Evolutionary conservation across 768 basidiomycete species (phyloP).

Genomic region (Suillus decipiens): DNA sequence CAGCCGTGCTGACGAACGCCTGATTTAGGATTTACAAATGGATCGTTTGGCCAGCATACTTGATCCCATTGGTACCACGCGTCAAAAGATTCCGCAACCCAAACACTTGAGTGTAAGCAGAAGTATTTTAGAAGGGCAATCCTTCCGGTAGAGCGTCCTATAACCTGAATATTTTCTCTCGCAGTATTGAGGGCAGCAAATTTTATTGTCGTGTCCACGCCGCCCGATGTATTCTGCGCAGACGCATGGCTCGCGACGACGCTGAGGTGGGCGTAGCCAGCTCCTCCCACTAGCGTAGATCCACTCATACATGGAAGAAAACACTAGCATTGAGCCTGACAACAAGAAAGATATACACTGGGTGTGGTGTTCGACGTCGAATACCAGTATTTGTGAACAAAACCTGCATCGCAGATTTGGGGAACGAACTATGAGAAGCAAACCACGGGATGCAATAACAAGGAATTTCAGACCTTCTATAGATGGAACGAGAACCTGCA

Average conservation of each 20-base stretch:
- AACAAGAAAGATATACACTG: neutral
- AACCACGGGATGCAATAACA: neutral
- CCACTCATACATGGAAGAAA: neutral
- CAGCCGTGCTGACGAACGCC: neutral
- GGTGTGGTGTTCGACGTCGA: neutral
- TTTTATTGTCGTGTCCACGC: neutral
- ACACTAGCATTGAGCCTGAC: neutral
- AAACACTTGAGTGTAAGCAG: neutral
- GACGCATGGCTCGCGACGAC: neutral
- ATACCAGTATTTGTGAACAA: neutral
- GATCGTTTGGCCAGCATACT: neutral
- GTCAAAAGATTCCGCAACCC: neutral
- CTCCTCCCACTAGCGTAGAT: neutral
- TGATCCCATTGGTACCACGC: neutral
- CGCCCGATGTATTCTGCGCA: neutral
- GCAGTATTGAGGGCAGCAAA: neutral
- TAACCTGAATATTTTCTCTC: neutral
- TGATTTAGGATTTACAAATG: neutral
- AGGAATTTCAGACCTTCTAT: neutral
- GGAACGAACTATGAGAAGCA: neutral
- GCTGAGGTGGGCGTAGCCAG: neutral
- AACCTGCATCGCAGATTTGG: neutral
- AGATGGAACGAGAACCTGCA: neutral
- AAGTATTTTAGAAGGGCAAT: neutral
- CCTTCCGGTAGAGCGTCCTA: neutral